Evolutionary conservation across 495 filamentous ascomycete genomes (phyloP), one percentile per base, ranked within the genome.

Genomic region (Coniosporium apollinis): DNA sequence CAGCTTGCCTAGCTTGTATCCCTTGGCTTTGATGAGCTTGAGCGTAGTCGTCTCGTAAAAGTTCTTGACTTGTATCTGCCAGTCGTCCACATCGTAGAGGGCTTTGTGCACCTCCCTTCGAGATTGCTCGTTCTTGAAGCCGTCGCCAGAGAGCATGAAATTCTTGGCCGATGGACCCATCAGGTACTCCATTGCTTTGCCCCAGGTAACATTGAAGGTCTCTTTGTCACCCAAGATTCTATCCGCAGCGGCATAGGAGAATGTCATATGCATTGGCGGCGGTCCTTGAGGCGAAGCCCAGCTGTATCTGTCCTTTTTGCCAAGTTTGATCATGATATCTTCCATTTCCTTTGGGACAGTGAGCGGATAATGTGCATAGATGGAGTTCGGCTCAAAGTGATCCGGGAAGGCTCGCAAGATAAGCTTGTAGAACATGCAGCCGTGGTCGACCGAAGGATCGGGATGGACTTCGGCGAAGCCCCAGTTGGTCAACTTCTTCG

Each of bases 401-500:
- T 66, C 58, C 1, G 74, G 74, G 42, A 79, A 72, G 3, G 70
- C 72, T 19, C 65, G 61, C 15, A 74, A 47, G 36, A 73, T 62
- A 9, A 79, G 59, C 37, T 75, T 74, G 46, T 68, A 70, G 44
- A 76, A 68, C 22, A 70, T 60, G 19, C 69, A 63, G 22, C 74
- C 74, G 11, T 69, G 59, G 24, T 74, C 66, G 5, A 72, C 59
- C 3, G 50, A 38, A 3, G 40, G 20, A 30, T 72, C 64, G n/a
- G 54, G 52, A 24, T 61, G 57, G 19, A 66, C 65, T 36, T 71
- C 65, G 9, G 47, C 58, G 48, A 57, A 66, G 3, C 80, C 83
- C 81, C 81, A 93, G 47, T 80, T 85, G 3, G 85, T 94, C 11
- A 92, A 66, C 37, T 73, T 68, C 22, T 69, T 70, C 0, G 85